Evolutionary conservation across 148 eudicot genomes (phyloP).

Genomic region (Heliamphora exappendiculata): DNA sequence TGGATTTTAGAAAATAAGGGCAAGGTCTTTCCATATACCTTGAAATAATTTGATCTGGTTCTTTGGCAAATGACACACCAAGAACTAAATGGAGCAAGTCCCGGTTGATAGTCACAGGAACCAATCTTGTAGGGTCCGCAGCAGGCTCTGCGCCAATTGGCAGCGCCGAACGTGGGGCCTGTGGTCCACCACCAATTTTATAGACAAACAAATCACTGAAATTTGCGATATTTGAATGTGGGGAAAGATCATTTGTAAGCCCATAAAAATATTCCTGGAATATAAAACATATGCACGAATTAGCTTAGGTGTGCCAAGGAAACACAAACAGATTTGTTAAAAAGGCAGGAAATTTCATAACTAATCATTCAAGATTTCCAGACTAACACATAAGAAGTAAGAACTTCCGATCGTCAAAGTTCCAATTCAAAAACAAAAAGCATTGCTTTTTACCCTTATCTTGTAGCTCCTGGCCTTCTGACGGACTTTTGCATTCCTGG

Average conservation of each 20-base stretch:
- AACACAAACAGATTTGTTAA: neutral
- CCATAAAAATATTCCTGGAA: slow-evolving; percentile 94
- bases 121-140: slow-evolving; percentile 80
- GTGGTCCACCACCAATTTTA: slow-evolving; percentile 90
- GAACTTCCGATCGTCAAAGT: neutral
- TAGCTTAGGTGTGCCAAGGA: neutral
- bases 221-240: slow-evolving; percentile 71
- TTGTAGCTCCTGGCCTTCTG: slow-evolving; percentile 60
- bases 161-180: slow-evolving; percentile 94
- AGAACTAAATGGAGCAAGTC: slow-evolving; percentile 79
- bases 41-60: slow-evolving; percentile 71
- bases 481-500: slow-evolving; percentile 65
- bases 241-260: slow-evolving; percentile 75
- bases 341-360: neutral
- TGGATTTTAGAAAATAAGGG: neutral
- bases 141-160: slow-evolving; percentile 96
- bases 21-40: slow-evolving; percentile 37
- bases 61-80: slow-evolving; percentile 91
- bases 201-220: slow-evolving; percentile 68
- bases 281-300: neutral
- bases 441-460: slow-evolving; percentile 53
- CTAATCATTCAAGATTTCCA: neutral
- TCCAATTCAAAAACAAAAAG: neutral
- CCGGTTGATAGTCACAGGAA: slow-evolving; percentile 56
- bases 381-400: neutral